These are phyloP conservation scores for Meredithiella fracta DNA, from an alignment of 2,329 filamentous ascomycete genomes.

Conservation along the genomic window DNA sequence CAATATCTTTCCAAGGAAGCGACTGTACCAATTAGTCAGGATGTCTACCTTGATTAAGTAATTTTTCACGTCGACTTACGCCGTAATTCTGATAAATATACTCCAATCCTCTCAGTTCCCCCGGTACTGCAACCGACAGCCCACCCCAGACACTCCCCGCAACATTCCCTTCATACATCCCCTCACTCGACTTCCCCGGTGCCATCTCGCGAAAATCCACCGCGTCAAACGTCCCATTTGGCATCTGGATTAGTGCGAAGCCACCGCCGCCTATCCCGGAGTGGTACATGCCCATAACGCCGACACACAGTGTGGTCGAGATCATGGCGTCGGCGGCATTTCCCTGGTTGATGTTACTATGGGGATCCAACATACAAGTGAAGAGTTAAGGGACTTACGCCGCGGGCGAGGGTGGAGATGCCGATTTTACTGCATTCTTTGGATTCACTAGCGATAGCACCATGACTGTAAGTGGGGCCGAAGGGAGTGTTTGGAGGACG, in stretches of 20 bases:
- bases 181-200: constrained; percentile 60
- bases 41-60: not conserved
- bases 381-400: constrained; percentile 23
- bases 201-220: constrained; percentile 86
- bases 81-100: constrained; percentile 61
- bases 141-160: constrained; percentile 54
- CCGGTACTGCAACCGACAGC: constrained; percentile 53
- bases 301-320: constrained; percentile 58
- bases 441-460: constrained; percentile 57
- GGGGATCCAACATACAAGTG: not conserved
- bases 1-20: constrained; percentile 52
- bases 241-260: constrained; percentile 64
- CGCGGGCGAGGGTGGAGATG: constrained; percentile 38
- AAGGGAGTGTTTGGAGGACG: not conserved
- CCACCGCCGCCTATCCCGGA: constrained; percentile 78
- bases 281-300: constrained; percentile 62
- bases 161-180: constrained; percentile 69
- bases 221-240: constrained; percentile 62
- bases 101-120: constrained; percentile 63
- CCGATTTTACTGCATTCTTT: constrained; percentile 54
- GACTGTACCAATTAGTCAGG: not conserved
- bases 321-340: constrained; percentile 66
- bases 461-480: constrained; percentile 19
- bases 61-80: constrained; percentile 20
- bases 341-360: constrained; percentile 29